These are phyloP conservation scores for Leucocoprinus sp. DNA, from an alignment of 768 basidiomycete genomes.

Conservation along the genomic window DNA sequence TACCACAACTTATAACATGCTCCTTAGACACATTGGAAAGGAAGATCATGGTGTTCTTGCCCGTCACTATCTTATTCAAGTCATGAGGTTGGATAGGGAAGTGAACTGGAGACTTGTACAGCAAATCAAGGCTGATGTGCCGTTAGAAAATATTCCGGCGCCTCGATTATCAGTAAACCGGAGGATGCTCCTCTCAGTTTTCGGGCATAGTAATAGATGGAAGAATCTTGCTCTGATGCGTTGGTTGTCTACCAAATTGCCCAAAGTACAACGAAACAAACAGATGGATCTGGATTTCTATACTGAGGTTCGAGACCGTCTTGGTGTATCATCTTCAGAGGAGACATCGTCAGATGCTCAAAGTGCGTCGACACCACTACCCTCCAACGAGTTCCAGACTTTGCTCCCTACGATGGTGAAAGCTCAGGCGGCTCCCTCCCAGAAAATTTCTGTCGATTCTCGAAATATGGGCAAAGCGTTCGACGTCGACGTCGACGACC, in stretches of 20 bases:
- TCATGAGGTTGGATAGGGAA: constrained; percentile 36
- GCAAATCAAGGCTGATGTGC: constrained; percentile 15
- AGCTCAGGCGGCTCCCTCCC: background rate
- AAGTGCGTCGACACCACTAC: constrained; percentile 11
- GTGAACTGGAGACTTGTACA: constrained; percentile 24
- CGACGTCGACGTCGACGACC: constrained; percentile 29
- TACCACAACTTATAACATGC: constrained; percentile 54
- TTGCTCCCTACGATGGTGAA: constrained; percentile 3
- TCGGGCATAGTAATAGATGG: constrained; percentile 49
- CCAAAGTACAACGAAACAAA: constrained; percentile 40
- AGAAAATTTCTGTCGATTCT: background rate
- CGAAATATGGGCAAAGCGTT: constrained; percentile 14
- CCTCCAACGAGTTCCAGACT: background rate
- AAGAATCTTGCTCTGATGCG: constrained; percentile 53
- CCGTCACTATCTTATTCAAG: constrained; percentile 59
- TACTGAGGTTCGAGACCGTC: constrained; percentile 20
- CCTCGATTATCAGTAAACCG: constrained; percentile 51
- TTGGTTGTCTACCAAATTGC: constrained; percentile 46
- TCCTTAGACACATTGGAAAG: constrained; percentile 50
- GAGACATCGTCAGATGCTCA: constrained; percentile 2
- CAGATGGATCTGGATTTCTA: constrained; percentile 37
- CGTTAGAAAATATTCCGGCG: constrained; percentile 30
- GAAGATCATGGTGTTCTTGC: constrained; percentile 43
- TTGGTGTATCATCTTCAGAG: background rate
- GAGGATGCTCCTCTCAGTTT: constrained; percentile 46